phyloP scores from a whole-genome alignment of 2,329 filamentous ascomycete genomes.

The Penicillium sp. region DNA sequence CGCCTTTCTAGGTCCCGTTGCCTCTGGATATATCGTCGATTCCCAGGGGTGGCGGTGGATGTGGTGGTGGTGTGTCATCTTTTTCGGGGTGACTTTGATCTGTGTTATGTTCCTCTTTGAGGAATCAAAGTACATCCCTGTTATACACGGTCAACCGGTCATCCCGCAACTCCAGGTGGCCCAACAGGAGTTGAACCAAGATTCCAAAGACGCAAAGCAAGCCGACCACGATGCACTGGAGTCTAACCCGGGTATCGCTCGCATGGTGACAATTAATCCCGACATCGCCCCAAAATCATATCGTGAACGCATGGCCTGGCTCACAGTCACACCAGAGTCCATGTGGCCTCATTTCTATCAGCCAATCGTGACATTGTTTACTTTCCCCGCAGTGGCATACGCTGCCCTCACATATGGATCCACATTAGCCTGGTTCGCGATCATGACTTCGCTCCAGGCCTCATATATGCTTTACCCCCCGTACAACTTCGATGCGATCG shows the following conservation, averaged over 20 bases:
- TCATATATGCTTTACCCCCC: slow-evolving; percentile 39
- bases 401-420: slow-evolving; percentile 42
- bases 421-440: slow-evolving; percentile 38
- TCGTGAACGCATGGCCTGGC: slow-evolving; percentile 42
- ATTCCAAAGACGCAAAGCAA: neutral
- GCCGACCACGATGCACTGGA: neutral
- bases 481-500: slow-evolving; percentile 40
- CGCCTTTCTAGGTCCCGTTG: slow-evolving; percentile 39
- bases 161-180: neutral
- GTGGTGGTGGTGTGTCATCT: slow-evolving; percentile 51
- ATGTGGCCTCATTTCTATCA: slow-evolving; percentile 27
- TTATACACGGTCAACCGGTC: slow-evolving; percentile 8
- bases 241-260: neutral
- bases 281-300: slow-evolving; percentile 46
- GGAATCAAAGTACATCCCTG: slow-evolving; percentile 34
- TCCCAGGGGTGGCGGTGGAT: slow-evolving; percentile 53
- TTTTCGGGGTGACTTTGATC: slow-evolving; percentile 41
- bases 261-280: slow-evolving; percentile 19
- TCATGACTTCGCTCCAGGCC: slow-evolving; percentile 40
- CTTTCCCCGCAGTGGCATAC: slow-evolving; percentile 53
- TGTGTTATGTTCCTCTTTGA: slow-evolving; percentile 50
- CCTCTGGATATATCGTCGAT: slow-evolving; percentile 34
- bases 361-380: slow-evolving; percentile 30
- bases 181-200: slow-evolving; percentile 3
- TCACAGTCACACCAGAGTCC: slow-evolving; percentile 20